phyloP scores from a whole-genome alignment of 306 rosid genomes.

The Fagus sylvatica region DNA sequence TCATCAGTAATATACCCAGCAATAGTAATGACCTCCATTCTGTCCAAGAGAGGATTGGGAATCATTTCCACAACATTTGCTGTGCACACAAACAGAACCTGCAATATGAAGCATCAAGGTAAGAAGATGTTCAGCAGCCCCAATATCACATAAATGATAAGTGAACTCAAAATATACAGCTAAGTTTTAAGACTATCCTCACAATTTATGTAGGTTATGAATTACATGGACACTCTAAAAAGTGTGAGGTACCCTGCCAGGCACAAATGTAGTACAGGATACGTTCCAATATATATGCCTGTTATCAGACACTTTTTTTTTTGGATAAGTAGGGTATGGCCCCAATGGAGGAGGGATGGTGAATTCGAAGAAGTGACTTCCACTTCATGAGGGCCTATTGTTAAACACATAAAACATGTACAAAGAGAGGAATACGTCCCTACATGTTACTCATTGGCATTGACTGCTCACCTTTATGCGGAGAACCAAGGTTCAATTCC shows the following conservation, averaged over 20 bases:
- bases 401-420: neutral
- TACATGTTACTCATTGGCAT: no score
- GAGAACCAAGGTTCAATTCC: no score
- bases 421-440: neutral
- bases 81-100: slow-evolving; percentile 99
- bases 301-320: neutral
- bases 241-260: neutral
- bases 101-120: slow-evolving; percentile 29
- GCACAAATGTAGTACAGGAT: neutral
- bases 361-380: no score
- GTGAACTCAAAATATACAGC: slow-evolving; percentile 2
- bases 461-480: no score
- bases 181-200: no score
- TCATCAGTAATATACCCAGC: slow-evolving; percentile 99
- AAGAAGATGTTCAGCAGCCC: slow-evolving; percentile 12
- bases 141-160: neutral
- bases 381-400: neutral
- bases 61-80: slow-evolving; percentile 95
- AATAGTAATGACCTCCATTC: slow-evolving; percentile 95
- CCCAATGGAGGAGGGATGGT: no score
- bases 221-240: neutral
- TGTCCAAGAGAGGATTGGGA: slow-evolving; percentile 94
- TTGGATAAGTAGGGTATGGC: no score
- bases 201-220: no score
- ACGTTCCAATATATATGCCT: neutral